Evolutionary conservation across 192 early-diverging fungal species (phyloP).

Genomic region (Cetraspora pellucida): DNA sequence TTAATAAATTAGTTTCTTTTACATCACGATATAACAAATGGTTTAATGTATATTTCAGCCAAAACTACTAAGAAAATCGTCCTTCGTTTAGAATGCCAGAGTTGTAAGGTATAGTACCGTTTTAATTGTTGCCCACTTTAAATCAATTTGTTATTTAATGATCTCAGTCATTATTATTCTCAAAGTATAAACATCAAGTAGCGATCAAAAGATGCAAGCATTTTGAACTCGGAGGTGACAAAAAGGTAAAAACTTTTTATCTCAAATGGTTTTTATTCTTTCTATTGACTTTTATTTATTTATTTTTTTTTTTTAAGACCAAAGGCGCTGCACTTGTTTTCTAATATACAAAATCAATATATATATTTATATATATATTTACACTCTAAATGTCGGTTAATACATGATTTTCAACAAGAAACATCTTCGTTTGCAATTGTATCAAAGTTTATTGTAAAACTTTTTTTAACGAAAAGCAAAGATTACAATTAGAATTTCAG

Average conservation of each 20-base stretch:
- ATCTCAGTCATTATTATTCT: not conserved
- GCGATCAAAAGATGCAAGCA: slow-evolving; percentile 99
- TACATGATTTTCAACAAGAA: too few species aligned
- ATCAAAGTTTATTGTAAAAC: too few species aligned
- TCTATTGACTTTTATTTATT: not conserved
- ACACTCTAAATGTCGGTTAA: too few species aligned
- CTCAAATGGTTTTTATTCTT: not conserved
- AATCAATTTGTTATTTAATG: not conserved
- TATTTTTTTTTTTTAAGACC: slow-evolving; percentile 15
- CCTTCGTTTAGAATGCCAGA: slow-evolving; percentile 96
- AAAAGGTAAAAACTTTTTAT: slow-evolving; percentile 76
- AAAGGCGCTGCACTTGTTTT: slow-evolving; percentile 32
- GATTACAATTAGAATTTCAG: too few species aligned
- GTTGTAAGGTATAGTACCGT: slow-evolving; percentile 69
- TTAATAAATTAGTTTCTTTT: not conserved
- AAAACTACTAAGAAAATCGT: slow-evolving; percentile 99
- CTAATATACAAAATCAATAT: slow-evolving; percentile 1
- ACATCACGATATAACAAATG: not conserved
- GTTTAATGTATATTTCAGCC: slow-evolving; percentile 48
- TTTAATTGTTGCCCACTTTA: not conserved
- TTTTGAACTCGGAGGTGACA: slow-evolving; percentile 99
- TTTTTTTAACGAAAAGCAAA: too few species aligned
- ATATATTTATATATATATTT: too few species aligned
- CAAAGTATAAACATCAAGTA: slow-evolving; percentile 92
- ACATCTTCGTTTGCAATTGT: too few species aligned